phyloP scores from a whole-genome alignment of 345 rosid genomes.

The Eucalyptus sideroxylon region DNA sequence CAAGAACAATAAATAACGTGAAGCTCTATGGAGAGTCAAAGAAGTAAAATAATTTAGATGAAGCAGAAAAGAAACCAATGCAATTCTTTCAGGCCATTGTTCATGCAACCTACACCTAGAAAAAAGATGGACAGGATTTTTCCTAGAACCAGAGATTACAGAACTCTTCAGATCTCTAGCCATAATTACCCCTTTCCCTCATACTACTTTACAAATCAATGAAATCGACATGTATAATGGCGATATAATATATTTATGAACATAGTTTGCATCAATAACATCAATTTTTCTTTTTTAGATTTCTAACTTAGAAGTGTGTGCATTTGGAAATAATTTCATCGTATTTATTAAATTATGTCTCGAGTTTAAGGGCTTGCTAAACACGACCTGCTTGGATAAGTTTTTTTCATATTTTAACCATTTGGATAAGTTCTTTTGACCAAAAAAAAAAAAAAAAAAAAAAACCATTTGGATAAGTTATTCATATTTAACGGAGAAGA shows the following conservation, averaged over 20 bases:
- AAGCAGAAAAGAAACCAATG: neutral
- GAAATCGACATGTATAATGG: accelerated
- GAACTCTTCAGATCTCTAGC: neutral
- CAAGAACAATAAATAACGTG: neutral
- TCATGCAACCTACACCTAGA: neutral
- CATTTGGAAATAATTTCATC: no score
- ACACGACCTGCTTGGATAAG: no score
- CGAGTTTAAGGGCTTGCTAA: accelerated
- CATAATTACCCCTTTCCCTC: neutral
- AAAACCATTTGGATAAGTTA: no score
- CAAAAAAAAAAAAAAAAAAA: no score
- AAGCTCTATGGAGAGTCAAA: neutral
- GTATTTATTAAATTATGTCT: no score
- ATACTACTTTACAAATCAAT: neutral
- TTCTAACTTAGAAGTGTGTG: no score
- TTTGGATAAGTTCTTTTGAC: no score
- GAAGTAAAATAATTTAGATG: neutral
- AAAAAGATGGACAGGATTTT: neutral
- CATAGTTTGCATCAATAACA: no score
- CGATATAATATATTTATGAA: no score
- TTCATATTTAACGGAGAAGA: no score
- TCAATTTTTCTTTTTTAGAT: neutral
- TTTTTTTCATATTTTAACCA: no score
- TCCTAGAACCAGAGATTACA: neutral
- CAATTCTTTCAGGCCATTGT: neutral